Evolutionary conservation across 306 rosid species (phyloP).

Genomic region (Luffa aegyptiaca): DNA sequence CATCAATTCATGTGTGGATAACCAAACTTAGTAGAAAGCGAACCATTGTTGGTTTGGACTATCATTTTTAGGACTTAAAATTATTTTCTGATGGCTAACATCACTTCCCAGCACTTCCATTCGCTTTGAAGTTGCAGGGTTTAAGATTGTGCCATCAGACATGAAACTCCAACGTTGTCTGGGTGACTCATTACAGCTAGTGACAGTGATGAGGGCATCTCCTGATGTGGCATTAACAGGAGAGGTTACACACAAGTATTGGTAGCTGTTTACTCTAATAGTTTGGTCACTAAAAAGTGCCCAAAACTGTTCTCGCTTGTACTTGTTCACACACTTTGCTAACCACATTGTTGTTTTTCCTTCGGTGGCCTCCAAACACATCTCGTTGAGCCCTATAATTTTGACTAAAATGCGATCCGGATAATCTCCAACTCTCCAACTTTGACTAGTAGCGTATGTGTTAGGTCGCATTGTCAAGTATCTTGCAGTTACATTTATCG

Average conservation of each 20-base stretch:
- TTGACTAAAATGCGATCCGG: not conserved
- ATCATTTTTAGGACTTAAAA: not conserved
- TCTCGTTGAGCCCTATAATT: not conserved
- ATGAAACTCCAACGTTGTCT: not conserved
- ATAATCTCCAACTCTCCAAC: not conserved
- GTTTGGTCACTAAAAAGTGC: not conserved
- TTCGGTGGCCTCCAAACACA: not conserved
- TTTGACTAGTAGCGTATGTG: not conserved
- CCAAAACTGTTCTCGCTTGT: not conserved
- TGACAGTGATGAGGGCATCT: not conserved
- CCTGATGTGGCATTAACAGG: not conserved
- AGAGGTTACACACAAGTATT: not conserved
- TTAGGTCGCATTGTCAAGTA: not conserved
- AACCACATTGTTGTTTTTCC: not conserved
- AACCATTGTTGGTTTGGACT: not conserved
- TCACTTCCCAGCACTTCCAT: not conserved
- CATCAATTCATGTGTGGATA: not conserved
- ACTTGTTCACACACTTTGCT: not conserved
- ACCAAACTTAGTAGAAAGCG: not conserved
- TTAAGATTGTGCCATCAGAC: not conserved
- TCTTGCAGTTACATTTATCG: not conserved
- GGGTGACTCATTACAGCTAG: not conserved
- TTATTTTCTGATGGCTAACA: not conserved
- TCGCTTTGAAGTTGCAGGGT: not conserved
- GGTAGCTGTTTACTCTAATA: not conserved